A percentile compares a stretch with the other conserved stretches of the same genome.
phyloP scores from a whole-genome alignment of 2,329 filamentous ascomycete species.

The Penicillium psychrosexuale region DNA sequence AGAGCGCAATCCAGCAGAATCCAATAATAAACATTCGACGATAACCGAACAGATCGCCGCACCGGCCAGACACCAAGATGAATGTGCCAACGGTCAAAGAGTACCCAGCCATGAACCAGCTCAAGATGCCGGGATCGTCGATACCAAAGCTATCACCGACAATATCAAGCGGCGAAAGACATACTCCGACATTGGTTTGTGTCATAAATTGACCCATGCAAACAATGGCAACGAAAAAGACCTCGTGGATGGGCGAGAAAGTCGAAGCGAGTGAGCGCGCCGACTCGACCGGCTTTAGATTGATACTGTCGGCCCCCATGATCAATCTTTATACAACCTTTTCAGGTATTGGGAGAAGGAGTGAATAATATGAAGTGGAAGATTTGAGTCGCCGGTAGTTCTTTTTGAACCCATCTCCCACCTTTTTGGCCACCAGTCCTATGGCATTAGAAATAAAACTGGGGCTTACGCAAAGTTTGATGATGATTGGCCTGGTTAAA shows the following conservation, averaged over 20 bases:
- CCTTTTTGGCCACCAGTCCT: background rate
- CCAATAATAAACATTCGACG: slow-evolving; percentile 37
- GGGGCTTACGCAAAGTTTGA: background rate
- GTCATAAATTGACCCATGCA: slow-evolving; percentile 45
- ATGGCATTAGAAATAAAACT: background rate
- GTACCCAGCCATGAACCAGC: slow-evolving; percentile 59
- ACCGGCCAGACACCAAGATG: slow-evolving; percentile 38
- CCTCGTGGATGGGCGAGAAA: slow-evolving; percentile 27
- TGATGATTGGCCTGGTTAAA: background rate
- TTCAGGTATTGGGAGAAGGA: background rate
- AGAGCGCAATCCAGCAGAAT: slow-evolving; percentile 36
- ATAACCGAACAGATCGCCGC: slow-evolving; percentile 40
- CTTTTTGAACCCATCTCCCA: background rate
- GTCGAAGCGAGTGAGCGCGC: slow-evolving; percentile 20
- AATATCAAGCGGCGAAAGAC: slow-evolving; percentile 49
- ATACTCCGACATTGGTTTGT: slow-evolving; percentile 49
- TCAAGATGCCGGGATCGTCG: slow-evolving; percentile 45
- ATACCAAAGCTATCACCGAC: slow-evolving; percentile 50
- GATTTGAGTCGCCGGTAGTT: background rate
- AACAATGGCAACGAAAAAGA: slow-evolving; percentile 34
- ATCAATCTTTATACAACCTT: background rate
- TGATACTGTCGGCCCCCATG: slow-evolving; percentile 5
- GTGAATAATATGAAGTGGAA: background rate
- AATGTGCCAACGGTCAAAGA: slow-evolving; percentile 46
- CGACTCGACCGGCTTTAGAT: slow-evolving; percentile 8